phyloP scores from a whole-genome alignment of 1,284 basidiomycete genomes.

The Malassezia vespertilionis region DNA sequence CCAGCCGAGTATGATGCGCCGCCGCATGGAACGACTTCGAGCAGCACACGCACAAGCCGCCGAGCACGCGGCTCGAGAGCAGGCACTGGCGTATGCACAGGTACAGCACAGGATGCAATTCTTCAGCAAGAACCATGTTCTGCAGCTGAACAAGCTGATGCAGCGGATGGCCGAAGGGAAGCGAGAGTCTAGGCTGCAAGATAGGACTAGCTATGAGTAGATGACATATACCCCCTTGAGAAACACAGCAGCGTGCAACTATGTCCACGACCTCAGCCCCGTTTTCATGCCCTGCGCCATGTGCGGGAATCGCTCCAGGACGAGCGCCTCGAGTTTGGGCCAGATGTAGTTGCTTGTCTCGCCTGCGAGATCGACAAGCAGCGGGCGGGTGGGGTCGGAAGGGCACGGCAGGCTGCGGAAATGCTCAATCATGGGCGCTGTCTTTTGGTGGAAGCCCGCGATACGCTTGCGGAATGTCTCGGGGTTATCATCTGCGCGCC shows the following conservation, averaged over 20 bases:
- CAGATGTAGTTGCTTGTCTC: slow-evolving; percentile 84
- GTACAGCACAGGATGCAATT: neutral
- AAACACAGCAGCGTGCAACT: too few species aligned
- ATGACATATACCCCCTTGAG: neutral
- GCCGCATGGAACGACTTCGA: slow-evolving; percentile 3
- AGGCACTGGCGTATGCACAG: neutral
- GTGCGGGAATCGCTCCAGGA: slow-evolving; percentile 43
- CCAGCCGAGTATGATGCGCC: neutral
- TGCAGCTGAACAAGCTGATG: neutral
- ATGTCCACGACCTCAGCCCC: neutral
- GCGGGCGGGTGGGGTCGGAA: slow-evolving; percentile 1
- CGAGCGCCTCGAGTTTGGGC: slow-evolving; percentile 61
- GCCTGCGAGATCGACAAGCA: slow-evolving; percentile 64
- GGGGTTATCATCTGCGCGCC: slow-evolving; percentile 83
- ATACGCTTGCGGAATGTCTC: slow-evolving; percentile 73
- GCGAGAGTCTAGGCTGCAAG: neutral
- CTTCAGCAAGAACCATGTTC: neutral
- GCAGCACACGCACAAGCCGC: slow-evolving; percentile 1
- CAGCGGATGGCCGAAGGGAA: neutral
- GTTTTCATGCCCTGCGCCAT: neutral
- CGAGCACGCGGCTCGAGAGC: neutral
- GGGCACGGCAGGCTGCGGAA: slow-evolving; percentile 20
- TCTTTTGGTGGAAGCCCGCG: slow-evolving; percentile 70
- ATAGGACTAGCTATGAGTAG: slow-evolving; percentile 8
- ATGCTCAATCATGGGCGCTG: slow-evolving; percentile 67